Conservation (phyloP, 2,329 filamentous ascomycete genomes). For the Westerdykella ornata region DNA sequence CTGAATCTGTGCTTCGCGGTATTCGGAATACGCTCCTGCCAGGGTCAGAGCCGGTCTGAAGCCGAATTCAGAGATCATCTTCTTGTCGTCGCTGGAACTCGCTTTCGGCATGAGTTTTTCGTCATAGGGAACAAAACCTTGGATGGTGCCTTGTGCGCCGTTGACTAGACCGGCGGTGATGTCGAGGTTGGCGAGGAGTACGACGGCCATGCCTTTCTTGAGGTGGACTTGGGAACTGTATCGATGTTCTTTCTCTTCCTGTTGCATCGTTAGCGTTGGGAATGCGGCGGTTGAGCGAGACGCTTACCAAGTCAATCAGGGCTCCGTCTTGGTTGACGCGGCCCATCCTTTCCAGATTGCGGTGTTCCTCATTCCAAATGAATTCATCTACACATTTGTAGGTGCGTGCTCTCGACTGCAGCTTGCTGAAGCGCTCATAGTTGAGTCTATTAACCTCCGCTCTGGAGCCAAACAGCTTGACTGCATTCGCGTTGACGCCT, state of each 20-base stretch:
- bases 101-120: conserved; percentile 23
- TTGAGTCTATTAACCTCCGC: conserved; percentile 31
- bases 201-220: conserved; percentile 48
- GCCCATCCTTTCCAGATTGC: conserved; percentile 12
- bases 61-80: neutral
- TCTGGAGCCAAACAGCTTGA: conserved; percentile 43
- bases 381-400: conserved; percentile 41
- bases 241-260: conserved; percentile 38
- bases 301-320: conserved; percentile 26
- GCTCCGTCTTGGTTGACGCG: conserved; percentile 16
- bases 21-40: conserved; percentile 35
- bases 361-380: conserved; percentile 29
- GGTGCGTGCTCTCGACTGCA: conserved; percentile 16
- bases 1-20: conserved; percentile 36
- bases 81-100: conserved; percentile 1
- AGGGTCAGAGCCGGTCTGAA: conserved; percentile 13
- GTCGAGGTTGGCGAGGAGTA: conserved; percentile 48
- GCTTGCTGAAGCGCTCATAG: conserved; percentile 26
- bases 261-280: neutral
- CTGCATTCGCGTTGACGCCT: conserved; percentile 41
- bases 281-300: neutral
- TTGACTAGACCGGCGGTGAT: conserved; percentile 28
- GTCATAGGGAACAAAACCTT: conserved; percentile 35
- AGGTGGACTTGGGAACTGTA: conserved; percentile 42
- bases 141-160: conserved; percentile 29